Evolutionary conservation across 148 eudicot species (phyloP).

Genomic region (Heliosperma pusillum): DNA sequence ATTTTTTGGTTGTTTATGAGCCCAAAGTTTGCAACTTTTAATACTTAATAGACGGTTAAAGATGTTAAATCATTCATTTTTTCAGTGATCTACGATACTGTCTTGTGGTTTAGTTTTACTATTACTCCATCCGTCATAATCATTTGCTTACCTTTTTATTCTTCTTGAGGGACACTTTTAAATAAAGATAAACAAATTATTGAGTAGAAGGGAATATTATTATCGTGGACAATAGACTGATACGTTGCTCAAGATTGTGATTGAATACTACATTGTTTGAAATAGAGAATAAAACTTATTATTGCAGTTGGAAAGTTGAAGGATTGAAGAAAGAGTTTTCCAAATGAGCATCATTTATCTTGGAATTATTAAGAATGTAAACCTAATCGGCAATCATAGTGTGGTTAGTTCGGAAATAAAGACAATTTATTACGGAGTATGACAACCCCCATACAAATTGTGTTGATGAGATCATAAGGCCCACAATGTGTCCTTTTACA

Average conservation of each 20-base stretch:
- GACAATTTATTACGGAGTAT: neutral
- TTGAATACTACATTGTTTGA: neutral
- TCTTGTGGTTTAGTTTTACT: neutral
- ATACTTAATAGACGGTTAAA: too few relatives aligned
- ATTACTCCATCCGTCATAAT: too few relatives aligned
- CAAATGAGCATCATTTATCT: neutral
- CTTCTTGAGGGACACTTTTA: too few relatives aligned
- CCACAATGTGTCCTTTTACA: constrained; percentile 9
- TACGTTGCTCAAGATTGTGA: neutral
- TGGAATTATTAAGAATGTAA: neutral
- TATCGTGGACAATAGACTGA: neutral
- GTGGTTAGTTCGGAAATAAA: neutral
- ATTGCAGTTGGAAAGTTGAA: neutral
- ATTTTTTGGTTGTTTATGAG: too few relatives aligned
- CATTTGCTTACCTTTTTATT: too few relatives aligned
- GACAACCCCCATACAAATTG: constrained; percentile 6
- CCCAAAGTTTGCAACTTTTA: constrained; percentile 3
- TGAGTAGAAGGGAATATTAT: too few relatives aligned
- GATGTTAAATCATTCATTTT: too few relatives aligned
- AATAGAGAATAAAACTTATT: neutral
- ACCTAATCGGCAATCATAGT: neutral
- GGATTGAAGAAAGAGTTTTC: neutral
- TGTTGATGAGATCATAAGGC: constrained; percentile 26
- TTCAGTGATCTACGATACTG: too few relatives aligned
- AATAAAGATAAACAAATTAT: too few relatives aligned